phyloP scores from a whole-genome alignment of 2,329 filamentous ascomycete species.

The Alternaria gansuensis region DNA sequence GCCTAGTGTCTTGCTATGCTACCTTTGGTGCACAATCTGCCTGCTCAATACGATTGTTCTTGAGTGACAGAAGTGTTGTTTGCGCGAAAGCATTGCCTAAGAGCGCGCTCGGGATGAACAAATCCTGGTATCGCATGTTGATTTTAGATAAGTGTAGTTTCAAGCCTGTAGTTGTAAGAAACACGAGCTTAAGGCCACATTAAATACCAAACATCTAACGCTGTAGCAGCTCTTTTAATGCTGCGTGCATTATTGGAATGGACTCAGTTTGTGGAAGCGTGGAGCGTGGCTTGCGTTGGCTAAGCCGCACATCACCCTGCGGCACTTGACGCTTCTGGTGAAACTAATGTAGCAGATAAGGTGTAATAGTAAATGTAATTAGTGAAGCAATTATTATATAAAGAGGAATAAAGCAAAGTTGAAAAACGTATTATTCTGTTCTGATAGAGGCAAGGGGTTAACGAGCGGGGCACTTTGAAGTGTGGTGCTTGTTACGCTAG shows the following conservation, averaged over 20 bases:
- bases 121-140: conserved; percentile 14
- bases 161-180: conserved; percentile 3
- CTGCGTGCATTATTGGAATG: neutral
- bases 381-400: no score
- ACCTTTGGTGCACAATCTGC: conserved; percentile 20
- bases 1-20: conserved; percentile 12
- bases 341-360: conserved; percentile 4
- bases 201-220: conserved; percentile 2
- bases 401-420: no score
- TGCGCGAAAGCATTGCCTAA: conserved; percentile 10
- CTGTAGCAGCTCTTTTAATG: neutral
- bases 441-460: neutral
- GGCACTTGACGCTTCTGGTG: conserved; percentile 18
- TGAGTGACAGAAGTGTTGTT: conserved; percentile 14
- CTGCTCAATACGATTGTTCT: conserved; percentile 16
- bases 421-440: no score
- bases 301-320: neutral
- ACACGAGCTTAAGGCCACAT: neutral
- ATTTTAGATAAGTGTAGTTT: neutral
- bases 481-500: neutral
- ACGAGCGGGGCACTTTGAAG: neutral
- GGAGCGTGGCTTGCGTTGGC: neutral
- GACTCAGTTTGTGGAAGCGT: conserved; percentile 8
- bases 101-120: conserved; percentile 5
- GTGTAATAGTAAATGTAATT: no score